phyloP scores from a whole-genome alignment of 257 asterid species.

The Avicennia marina region DNA sequence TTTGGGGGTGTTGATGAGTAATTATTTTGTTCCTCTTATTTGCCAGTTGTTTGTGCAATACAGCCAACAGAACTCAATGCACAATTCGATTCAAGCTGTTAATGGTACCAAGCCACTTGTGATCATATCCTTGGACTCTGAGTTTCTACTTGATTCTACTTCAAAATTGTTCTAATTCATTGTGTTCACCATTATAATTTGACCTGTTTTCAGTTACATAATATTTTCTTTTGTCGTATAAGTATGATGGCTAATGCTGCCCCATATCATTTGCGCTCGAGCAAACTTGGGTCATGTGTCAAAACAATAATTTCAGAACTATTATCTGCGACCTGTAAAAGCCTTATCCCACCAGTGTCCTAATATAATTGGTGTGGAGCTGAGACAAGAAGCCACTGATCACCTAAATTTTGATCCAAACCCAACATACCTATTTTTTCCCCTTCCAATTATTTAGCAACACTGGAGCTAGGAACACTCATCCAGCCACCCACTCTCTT shows the following conservation, averaged over 20 bases:
- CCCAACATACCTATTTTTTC: not conserved
- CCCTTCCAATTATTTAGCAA: not conserved
- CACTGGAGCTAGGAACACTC: constrained; percentile 6
- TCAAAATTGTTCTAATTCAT: not conserved
- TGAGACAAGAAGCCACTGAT: not conserved
- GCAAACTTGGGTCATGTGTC: not conserved
- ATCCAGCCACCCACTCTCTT: constrained; percentile 5
- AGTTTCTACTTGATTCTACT: not conserved
- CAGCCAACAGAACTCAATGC: not conserved
- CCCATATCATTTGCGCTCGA: not conserved
- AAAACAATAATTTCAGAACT: too few relatives aligned
- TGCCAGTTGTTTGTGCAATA: not conserved
- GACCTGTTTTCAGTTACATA: too few relatives aligned
- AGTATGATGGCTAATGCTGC: not conserved
- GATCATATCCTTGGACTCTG: not conserved
- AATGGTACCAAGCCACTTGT: not conserved
- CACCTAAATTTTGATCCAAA: not conserved
- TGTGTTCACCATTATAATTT: not conserved
- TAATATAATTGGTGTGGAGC: not conserved
- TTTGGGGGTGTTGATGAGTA: too few relatives aligned
- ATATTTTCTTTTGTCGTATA: too few relatives aligned
- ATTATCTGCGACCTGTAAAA: not conserved
- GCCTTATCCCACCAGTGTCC: not conserved
- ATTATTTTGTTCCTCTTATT: not conserved
- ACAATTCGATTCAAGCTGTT: not conserved